Evolutionary conservation across 164 flowering plant genomes (phyloP).

Genomic region (Saururus chinensis): DNA sequence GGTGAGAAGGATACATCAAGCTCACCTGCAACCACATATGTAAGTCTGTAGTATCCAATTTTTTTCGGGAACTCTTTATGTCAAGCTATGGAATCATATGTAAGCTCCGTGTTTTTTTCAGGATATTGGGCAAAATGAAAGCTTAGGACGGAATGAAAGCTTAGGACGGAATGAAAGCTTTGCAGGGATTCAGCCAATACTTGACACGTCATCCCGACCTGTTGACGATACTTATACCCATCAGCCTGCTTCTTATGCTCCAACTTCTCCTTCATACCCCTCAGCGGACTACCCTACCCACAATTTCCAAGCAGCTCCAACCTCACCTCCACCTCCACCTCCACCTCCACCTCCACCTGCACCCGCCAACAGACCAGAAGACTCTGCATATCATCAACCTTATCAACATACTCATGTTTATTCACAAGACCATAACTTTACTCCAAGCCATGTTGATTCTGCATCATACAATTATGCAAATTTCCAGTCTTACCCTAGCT

Average conservation of each 20-base stretch:
- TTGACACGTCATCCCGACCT: constrained; percentile 31
- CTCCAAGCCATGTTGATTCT: constrained; percentile 35
- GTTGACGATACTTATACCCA: constrained; percentile 16
- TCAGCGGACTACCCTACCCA: constrained; percentile 28
- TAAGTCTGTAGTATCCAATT: constrained; percentile 17
- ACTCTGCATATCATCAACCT: constrained; percentile 32
- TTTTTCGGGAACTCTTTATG: neutral
- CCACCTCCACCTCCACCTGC: constrained; percentile 26
- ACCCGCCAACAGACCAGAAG: constrained; percentile 31
- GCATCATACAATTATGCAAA: constrained; percentile 38
- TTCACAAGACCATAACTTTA: constrained; percentile 35
- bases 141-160: constrained; percentile 11
- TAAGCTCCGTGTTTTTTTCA: constrained; percentile 18
- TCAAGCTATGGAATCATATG: neutral
- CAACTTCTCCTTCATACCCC: constrained; percentile 15
- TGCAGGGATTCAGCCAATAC: constrained; percentile 22
- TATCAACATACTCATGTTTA: constrained; percentile 36
- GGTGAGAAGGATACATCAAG: constrained; percentile 55
- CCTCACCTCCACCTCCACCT: constrained; percentile 31
- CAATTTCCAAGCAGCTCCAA: constrained; percentile 23
- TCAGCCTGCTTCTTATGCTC: constrained; percentile 18
- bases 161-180: constrained; percentile 13
- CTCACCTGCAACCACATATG: constrained; percentile 33
- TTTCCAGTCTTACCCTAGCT: constrained; percentile 84
- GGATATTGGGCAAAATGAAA: constrained; percentile 41